These are phyloP conservation scores for Diaporthe caulivora DNA, from an alignment of 2,329 filamentous ascomycete genomes.

Conservation along the genomic window DNA sequence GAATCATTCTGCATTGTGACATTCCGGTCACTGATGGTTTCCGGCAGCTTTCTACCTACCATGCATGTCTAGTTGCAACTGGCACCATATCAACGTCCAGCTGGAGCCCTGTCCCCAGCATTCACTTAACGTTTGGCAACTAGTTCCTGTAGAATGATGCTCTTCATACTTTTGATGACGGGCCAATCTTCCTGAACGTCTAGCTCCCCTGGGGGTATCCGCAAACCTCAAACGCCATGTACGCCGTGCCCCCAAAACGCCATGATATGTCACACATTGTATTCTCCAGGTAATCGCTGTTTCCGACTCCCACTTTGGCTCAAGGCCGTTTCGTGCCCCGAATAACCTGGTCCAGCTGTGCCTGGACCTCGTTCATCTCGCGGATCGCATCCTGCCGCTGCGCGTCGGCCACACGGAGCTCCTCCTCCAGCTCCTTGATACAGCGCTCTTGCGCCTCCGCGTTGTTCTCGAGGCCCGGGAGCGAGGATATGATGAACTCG, in stretches of 20 bases:
- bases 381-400: constrained; percentile 73
- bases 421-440: constrained; percentile 74
- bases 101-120: too few species aligned
- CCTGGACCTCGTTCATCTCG: constrained; percentile 72
- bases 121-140: too few species aligned
- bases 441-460: constrained; percentile 80
- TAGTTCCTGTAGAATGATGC: background rate
- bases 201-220: constrained; percentile 28
- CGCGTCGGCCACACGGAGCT: constrained; percentile 72
- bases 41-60: background rate
- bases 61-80: background rate
- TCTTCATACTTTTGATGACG: background rate
- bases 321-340: constrained; percentile 70
- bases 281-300: too few species aligned
- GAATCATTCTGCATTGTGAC: background rate
- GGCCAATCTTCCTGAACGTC: background rate
- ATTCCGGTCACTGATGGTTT: too few species aligned
- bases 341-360: constrained; percentile 71
- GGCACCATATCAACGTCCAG: background rate
- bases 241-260: background rate
- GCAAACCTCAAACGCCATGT: background rate
- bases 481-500: constrained; percentile 78
- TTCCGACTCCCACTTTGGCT: constrained; percentile 40
- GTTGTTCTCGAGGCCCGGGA: constrained; percentile 84
- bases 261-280: background rate